Conservation (phyloP, 805 yeast species). For the Maudiozyma bulderi region DNA sequence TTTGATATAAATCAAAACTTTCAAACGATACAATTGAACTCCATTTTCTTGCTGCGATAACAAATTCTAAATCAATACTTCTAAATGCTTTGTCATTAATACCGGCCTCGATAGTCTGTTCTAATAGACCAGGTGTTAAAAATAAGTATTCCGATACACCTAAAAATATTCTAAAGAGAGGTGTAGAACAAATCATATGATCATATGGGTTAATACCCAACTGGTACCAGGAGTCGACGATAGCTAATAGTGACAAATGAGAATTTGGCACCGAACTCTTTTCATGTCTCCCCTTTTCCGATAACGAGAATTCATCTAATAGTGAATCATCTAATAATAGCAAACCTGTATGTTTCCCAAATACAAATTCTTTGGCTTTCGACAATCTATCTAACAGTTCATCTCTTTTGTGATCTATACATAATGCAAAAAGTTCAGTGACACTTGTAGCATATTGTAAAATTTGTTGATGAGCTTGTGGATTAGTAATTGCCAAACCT, state of each 20-base stretch:
- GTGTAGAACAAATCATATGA: slow-evolving; percentile 94
- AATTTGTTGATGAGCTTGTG: slow-evolving; percentile 86
- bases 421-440: slow-evolving; percentile 71
- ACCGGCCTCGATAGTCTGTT: slow-evolving; percentile 68
- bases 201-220: slow-evolving; percentile 86
- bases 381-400: slow-evolving; percentile 50
- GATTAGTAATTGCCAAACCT: slow-evolving; percentile 92
- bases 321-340: slow-evolving; percentile 67
- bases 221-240: slow-evolving; percentile 89
- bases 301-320: slow-evolving; percentile 69
- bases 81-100: slow-evolving; percentile 58
- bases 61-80: slow-evolving; percentile 85
- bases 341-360: slow-evolving; percentile 53
- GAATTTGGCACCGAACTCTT: slow-evolving; percentile 56
- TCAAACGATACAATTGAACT: slow-evolving; percentile 69
- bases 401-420: slow-evolving; percentile 58
- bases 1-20: slow-evolving; percentile 60
- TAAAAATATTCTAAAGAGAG: slow-evolving; percentile 79
- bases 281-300: slow-evolving; percentile 52
- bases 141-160: slow-evolving; percentile 92
- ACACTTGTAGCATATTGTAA: slow-evolving; percentile 80
- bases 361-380: slow-evolving; percentile 66
- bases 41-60: slow-evolving; percentile 84
- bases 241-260: slow-evolving; percentile 78
- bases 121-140: slow-evolving; percentile 74